These are phyloP conservation scores for Diutina mesorugosa DNA, from an alignment of 1,139 yeast species.

Conservation along the genomic window DNA sequence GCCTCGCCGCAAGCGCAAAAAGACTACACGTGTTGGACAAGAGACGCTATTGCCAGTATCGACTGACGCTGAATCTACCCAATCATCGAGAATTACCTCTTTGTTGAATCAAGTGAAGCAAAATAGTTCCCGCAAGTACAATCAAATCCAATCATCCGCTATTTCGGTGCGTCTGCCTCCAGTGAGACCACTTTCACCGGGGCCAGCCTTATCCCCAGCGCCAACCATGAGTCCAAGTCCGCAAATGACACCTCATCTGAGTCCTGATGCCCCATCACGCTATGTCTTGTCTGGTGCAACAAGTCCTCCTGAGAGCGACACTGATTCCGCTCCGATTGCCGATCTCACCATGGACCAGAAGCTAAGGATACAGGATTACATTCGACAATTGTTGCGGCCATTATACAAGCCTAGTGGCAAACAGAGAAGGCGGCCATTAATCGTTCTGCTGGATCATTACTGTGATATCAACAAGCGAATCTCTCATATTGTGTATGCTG, in stretches of 20 bases:
- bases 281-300: background rate
- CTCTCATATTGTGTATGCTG: slow-evolving; percentile 32
- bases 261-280: background rate
- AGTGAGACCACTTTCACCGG: background rate
- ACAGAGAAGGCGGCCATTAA: slow-evolving; percentile 3
- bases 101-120: background rate
- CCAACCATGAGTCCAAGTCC: slow-evolving; percentile 1
- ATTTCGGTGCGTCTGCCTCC: background rate
- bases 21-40: background rate
- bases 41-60: background rate
- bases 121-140: background rate
- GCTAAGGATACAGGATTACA: slow-evolving; percentile 35
- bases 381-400: slow-evolving; percentile 37
- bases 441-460: slow-evolving; percentile 19
- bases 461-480: slow-evolving; percentile 23
- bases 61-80: background rate
- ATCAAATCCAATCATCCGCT: background rate
- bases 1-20: slow-evolving; percentile 1
- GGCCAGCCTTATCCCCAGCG: background rate
- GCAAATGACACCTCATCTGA: background rate
- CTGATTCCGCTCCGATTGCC: slow-evolving; percentile 5
- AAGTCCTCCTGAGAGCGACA: slow-evolving; percentile 4
- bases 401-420: slow-evolving; percentile 19
- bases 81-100: background rate
- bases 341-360: slow-evolving; percentile 31